Conservation (phyloP, 2,329 filamentous ascomycete species). For the Alternaria triticina region DNA sequence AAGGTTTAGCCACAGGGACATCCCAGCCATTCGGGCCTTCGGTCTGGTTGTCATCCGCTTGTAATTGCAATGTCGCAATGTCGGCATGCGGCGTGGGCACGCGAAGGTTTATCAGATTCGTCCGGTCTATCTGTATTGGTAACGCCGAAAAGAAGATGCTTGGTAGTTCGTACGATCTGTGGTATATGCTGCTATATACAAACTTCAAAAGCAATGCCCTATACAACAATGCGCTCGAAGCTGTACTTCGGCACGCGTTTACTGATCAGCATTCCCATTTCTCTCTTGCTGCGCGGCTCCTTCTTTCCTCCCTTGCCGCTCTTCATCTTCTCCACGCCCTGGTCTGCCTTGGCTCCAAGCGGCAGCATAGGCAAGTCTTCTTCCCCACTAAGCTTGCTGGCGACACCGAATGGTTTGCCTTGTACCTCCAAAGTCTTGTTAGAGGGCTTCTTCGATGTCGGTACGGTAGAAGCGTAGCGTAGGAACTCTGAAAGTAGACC, state of each 20-base stretch:
- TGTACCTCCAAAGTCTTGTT: slow-evolving; percentile 47
- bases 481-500: slow-evolving; percentile 71
- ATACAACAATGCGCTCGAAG: slow-evolving; percentile 70
- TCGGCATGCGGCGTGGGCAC: not conserved
- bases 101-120: not conserved
- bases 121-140: not conserved
- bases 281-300: slow-evolving; percentile 70
- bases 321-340: slow-evolving; percentile 58
- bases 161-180: not conserved
- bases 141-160: not conserved
- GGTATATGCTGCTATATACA: not conserved
- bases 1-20: slow-evolving; percentile 5
- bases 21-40: not conserved
- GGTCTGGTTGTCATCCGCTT: not conserved
- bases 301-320: slow-evolving; percentile 73
- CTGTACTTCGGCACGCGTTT: slow-evolving; percentile 84
- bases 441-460: slow-evolving; percentile 40
- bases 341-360: slow-evolving; percentile 70
- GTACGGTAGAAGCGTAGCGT: slow-evolving; percentile 55
- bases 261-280: slow-evolving; percentile 78
- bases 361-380: slow-evolving; percentile 65
- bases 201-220: slow-evolving; percentile 4
- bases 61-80: not conserved
- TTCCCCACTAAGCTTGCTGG: slow-evolving; percentile 37
- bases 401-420: slow-evolving; percentile 57